These are phyloP conservation scores for Fonsecaea nubica DNA, from an alignment of 2,329 filamentous ascomycete species.

Conservation along the genomic window DNA sequence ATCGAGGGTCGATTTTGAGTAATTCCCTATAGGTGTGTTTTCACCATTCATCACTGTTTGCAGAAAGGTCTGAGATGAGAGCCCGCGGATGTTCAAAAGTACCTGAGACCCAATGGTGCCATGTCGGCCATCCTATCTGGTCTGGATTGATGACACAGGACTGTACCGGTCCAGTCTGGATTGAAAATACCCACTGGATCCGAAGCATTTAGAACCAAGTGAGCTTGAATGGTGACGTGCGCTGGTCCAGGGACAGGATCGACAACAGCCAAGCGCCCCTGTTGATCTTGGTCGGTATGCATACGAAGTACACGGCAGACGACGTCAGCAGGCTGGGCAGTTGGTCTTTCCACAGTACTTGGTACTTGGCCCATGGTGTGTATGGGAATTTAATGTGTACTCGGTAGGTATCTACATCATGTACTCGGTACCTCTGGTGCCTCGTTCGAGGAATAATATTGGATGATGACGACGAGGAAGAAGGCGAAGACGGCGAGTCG, in stretches of 20 bases:
- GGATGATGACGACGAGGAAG: not conserved
- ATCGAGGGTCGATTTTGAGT: conserved; percentile 2
- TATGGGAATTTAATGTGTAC: no score
- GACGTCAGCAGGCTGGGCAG: conserved; percentile 1
- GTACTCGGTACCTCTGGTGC: not conserved
- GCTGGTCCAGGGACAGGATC: not conserved
- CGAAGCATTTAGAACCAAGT: not conserved
- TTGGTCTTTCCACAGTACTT: not conserved
- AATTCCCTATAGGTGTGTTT: conserved; percentile 36
- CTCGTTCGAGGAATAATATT: not conserved
- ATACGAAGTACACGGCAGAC: not conserved
- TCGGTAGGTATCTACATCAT: no score
- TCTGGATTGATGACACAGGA: not conserved
- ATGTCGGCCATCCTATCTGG: not conserved
- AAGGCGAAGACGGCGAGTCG: conserved; percentile 19
- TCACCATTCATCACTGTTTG: conserved; percentile 41
- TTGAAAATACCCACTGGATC: not conserved
- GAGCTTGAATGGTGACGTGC: not conserved
- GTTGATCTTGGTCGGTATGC: not conserved
- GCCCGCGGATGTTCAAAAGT: not conserved
- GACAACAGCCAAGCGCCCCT: not conserved
- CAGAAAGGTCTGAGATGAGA: conserved; percentile 28
- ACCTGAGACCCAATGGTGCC: not conserved
- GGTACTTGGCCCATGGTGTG: no score
- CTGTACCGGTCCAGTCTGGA: not conserved